These are phyloP conservation scores for Malassezia yamatoensis DNA, from an alignment of 1,284 basidiomycete genomes.

Conservation along the genomic window DNA sequence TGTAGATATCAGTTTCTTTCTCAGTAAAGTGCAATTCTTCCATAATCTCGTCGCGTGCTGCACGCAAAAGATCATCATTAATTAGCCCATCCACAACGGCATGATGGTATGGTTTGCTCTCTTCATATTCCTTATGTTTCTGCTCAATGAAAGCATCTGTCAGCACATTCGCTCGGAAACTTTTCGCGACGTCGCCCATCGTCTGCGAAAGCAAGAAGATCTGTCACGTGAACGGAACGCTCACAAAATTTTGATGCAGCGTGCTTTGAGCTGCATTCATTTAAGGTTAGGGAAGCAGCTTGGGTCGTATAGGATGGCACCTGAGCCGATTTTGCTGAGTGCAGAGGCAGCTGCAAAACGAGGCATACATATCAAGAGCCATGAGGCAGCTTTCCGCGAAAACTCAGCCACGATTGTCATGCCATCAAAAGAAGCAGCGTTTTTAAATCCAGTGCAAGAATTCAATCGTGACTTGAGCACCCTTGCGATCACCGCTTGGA, in stretches of 20 bases:
- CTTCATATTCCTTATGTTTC: conserved; percentile 26
- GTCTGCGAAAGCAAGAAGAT: conserved; percentile 7
- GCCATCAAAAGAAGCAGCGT: conserved; percentile 51
- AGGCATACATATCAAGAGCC: conserved; percentile 29
- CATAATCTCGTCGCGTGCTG: conserved; percentile 69
- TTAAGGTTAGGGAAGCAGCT: too few species aligned
- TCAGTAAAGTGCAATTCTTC: conserved; percentile 79
- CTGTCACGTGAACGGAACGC: conserved; percentile 2
- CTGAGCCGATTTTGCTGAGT: conserved; percentile 33
- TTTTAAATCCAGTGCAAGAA: conserved; percentile 95
- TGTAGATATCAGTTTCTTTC: conserved; percentile 99
- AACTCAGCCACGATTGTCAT: conserved; percentile 44
- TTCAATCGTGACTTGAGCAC: conserved; percentile 93
- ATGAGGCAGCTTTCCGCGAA: conserved; percentile 41
- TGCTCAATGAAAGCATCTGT: conserved; percentile 15
- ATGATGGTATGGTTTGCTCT: conserved; percentile 65
- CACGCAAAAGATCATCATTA: conserved; percentile 66
- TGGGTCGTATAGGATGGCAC: conserved; percentile 29
- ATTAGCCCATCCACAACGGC: conserved; percentile 72
- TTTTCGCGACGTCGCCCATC: conserved; percentile 18
- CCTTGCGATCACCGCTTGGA: conserved; percentile 77
- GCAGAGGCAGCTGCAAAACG: conserved; percentile 26
- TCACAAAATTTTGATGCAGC: not conserved
- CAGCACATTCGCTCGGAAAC: conserved; percentile 28
- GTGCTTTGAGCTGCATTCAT: not conserved